Evolutionary conservation across 2,329 filamentous ascomycete genomes (phyloP).

Genomic region (Pseudophaeomoniella oleicola): DNA sequence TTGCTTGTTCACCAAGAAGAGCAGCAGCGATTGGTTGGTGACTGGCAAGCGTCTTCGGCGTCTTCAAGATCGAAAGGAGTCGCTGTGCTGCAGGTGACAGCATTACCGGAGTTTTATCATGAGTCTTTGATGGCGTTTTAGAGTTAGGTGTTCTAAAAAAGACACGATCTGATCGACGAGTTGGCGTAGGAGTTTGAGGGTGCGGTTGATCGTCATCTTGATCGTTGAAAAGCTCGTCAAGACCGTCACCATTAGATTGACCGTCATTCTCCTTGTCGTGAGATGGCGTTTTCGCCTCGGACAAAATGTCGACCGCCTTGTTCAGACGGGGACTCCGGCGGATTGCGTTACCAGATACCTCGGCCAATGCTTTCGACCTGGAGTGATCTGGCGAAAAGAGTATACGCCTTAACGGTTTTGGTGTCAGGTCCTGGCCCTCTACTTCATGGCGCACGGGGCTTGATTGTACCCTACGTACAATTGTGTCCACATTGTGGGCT

Average conservation of each 20-base stretch:
- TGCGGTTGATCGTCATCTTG: constrained; percentile 22
- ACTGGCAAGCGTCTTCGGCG: constrained; percentile 8
- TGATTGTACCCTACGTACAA: constrained; percentile 33
- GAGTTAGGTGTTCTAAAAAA: constrained; percentile 11
- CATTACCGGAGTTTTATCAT: constrained; percentile 3
- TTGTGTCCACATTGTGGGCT: background rate
- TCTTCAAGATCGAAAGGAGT: constrained; percentile 6
- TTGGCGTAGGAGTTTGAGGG: constrained; percentile 17
- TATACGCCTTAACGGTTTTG: constrained; percentile 34
- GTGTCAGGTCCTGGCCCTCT: constrained; percentile 34
- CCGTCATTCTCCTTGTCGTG: constrained; percentile 2
- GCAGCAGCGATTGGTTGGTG: constrained; percentile 7
- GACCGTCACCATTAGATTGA: constrained; percentile 27
- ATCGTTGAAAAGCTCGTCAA: constrained; percentile 55
- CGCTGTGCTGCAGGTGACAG: constrained; percentile 18
- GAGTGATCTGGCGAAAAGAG: constrained; percentile 21
- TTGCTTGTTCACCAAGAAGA: constrained; percentile 6
- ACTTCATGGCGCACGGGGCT: constrained; percentile 39
- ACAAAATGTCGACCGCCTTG: constrained; percentile 10
- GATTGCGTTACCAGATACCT: constrained; percentile 6
- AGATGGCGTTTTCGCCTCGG: background rate
- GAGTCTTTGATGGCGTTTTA: constrained; percentile 11
- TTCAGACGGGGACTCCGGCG: constrained; percentile 13
- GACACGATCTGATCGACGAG: constrained; percentile 13
- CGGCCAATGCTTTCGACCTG: background rate